Evolutionary conservation across 345 rosid species (phyloP), one percentile per base, ranked within the genome.

Genomic region (Hibiscus syriacus): DNA sequence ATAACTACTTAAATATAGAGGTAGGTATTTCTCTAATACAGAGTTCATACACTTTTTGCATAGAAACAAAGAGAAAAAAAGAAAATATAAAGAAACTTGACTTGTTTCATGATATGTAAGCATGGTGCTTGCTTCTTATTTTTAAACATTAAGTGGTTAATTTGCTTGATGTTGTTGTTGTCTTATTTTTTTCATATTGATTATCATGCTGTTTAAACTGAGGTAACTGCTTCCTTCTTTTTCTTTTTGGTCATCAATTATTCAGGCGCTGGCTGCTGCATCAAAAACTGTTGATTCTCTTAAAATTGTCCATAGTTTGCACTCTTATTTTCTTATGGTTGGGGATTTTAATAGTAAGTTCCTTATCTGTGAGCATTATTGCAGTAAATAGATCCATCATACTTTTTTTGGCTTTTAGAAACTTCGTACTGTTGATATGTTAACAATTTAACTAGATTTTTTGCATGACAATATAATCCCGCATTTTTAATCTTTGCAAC

Each of bases 201-300:
- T 39, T 59, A 19, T 52, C 27, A 49, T 53, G 16, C 50, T 23
- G n/a, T 55, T 61, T 43, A 30, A 34, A 34, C 38, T 34, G 38
- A 55, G 66, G n/a, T 58, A 27, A 64, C 58, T 61, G 71, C 60
- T 59, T 66, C n/a, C 48, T 61, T 20, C 26, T 27, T 70, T 27
- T 17, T 13, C 29, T 13, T 36, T 3, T 41, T 29, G 64, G 41
- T 82, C 68, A 56, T 69, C 45, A 60, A 58, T 41, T 67, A 49
- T 79, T 74, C 88, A 92, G 98, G 98, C 97, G 63, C 80, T 91
- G 69, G 98, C 98, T 75, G 96, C 98, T 19, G 98, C 98, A 36
- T 91, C 90, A 63, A 94, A 94, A 84, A 94, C 98, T 69, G 93
- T 91, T 74, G 99, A 94, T 74, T 86, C 86, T 76, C 88, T 87